A percentile compares a stretch with the other conserved stretches of the same genome.
Evolutionary conservation across 495 filamentous ascomycete species (phyloP).

Genomic region (Penicilliopsis zonata): DNA sequence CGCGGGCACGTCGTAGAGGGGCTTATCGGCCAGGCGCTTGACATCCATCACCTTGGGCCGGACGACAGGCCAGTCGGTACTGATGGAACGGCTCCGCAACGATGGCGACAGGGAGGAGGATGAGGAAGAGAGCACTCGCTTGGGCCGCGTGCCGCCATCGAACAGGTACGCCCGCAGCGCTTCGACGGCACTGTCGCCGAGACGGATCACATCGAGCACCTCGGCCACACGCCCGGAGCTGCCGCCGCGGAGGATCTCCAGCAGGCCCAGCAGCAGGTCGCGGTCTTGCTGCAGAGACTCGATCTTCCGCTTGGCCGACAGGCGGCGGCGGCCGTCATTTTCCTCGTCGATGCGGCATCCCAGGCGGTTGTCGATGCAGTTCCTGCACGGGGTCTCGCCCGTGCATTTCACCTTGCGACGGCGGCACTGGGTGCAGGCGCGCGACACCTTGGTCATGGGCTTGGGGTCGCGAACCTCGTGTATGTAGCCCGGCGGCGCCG

Average conservation of each 20-base stretch:
- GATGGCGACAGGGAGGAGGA: background rate
- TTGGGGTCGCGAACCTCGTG: background rate
- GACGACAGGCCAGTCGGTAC: background rate
- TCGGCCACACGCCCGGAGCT: slow-evolving; percentile 2
- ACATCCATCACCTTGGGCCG: slow-evolving; percentile 8
- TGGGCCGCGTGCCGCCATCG: background rate
- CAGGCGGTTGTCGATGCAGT: background rate
- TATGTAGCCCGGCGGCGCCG: background rate
- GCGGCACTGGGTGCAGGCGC: background rate
- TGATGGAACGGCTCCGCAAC: background rate
- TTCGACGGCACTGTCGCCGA: slow-evolving; percentile 9
- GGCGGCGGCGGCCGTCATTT: slow-evolving; percentile 13
- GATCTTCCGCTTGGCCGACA: slow-evolving; percentile 13
- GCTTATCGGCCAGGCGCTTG: slow-evolving; percentile 11
- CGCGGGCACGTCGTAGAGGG: slow-evolving; percentile 16
- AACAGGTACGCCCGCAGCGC: slow-evolving; percentile 1
- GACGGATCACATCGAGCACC: slow-evolving; percentile 12
- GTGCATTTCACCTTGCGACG: background rate
- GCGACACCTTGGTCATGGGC: background rate
- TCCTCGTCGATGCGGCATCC: slow-evolving; percentile 10
- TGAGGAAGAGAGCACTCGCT: slow-evolving; percentile 1
- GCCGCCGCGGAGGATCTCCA: slow-evolving; percentile 10
- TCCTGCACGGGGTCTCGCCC: background rate
- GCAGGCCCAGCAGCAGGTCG: slow-evolving; percentile 9
- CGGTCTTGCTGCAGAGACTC: slow-evolving; percentile 14